Conservation (phyloP, 1,284 basidiomycete species). For the Tetrapyrgos nigripes region DNA sequence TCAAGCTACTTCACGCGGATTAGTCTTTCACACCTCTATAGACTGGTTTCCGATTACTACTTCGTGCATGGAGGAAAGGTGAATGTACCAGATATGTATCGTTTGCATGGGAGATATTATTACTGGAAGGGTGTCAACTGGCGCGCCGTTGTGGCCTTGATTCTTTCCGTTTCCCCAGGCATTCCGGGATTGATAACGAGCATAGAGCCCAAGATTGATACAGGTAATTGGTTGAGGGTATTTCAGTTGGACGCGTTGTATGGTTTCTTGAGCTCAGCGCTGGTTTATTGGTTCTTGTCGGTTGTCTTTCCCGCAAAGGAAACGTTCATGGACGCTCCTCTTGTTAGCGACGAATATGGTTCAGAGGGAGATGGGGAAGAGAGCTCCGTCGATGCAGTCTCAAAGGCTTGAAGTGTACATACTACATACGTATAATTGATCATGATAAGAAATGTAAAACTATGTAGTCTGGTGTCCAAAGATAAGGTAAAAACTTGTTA, state of each 20-base stretch:
- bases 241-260: slow-evolving; percentile 76
- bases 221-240: slow-evolving; percentile 57
- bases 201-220: slow-evolving; percentile 57
- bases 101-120: slow-evolving; percentile 66
- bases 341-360: not conserved
- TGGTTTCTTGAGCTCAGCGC: slow-evolving; percentile 45
- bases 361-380: not conserved
- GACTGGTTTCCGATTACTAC: slow-evolving; percentile 75
- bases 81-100: slow-evolving; percentile 76
- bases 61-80: slow-evolving; percentile 65
- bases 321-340: slow-evolving; percentile 51
- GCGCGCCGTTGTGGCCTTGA: slow-evolving; percentile 68
- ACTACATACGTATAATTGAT: too few species aligned
- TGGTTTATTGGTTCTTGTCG: slow-evolving; percentile 60
- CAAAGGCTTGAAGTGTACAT: not conserved
- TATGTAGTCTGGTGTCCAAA: slow-evolving; percentile 1
- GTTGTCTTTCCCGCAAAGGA: slow-evolving; percentile 60
- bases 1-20: not conserved
- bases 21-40: slow-evolving; percentile 16
- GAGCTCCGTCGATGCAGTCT: not conserved
- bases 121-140: slow-evolving; percentile 75
- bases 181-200: slow-evolving; percentile 72
- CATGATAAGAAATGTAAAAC: too few species aligned
- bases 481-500: slow-evolving; percentile 4
- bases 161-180: slow-evolving; percentile 67